phyloP scores from a whole-genome alignment of 2,329 filamentous ascomycete genomes.

The Fusarium sp. region DNA sequence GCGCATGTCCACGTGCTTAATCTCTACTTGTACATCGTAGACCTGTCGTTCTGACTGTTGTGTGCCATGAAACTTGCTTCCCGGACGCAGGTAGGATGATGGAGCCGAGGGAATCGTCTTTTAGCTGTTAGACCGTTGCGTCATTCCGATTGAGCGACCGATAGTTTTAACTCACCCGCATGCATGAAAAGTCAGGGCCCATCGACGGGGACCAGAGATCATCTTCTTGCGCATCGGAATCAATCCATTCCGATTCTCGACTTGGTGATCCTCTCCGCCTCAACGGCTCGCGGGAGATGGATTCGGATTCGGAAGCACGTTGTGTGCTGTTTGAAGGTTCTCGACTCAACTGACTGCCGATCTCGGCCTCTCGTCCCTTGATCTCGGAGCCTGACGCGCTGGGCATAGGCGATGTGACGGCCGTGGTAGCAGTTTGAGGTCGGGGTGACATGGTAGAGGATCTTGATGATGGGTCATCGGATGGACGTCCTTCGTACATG shows the following conservation, averaged over 20 bases:
- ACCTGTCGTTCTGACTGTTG: conserved; percentile 94
- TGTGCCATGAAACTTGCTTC: conserved; percentile 89
- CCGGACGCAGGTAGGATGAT: conserved; percentile 88
- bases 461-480: conserved; percentile 54
- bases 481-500: conserved; percentile 47
- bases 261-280: conserved; percentile 36
- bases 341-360: conserved; percentile 44
- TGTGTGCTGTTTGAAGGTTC: conserved; percentile 43
- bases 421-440: conserved; percentile 55
- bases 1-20: conserved; percentile 94
- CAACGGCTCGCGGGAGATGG: conserved; percentile 26
- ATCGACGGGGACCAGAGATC: conserved; percentile 56
- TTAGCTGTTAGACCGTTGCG: conserved; percentile 24
- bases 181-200: conserved; percentile 57
- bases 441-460: conserved; percentile 62
- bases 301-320: conserved; percentile 40
- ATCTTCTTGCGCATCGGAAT: conserved; percentile 49
- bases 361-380: conserved; percentile 55
- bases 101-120: conserved; percentile 84
- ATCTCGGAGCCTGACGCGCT: conserved; percentile 51
- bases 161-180: conserved; percentile 53
- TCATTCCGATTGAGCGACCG: conserved; percentile 9
- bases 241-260: conserved; percentile 44
- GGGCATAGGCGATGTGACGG: conserved; percentile 54
- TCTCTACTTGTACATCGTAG: conserved; percentile 96